Percentiles rank a stretch among this genome's conserved stretches.
Evolutionary conservation across 768 basidiomycete species (phyloP).

Genomic region (Pholiota conissans): DNA sequence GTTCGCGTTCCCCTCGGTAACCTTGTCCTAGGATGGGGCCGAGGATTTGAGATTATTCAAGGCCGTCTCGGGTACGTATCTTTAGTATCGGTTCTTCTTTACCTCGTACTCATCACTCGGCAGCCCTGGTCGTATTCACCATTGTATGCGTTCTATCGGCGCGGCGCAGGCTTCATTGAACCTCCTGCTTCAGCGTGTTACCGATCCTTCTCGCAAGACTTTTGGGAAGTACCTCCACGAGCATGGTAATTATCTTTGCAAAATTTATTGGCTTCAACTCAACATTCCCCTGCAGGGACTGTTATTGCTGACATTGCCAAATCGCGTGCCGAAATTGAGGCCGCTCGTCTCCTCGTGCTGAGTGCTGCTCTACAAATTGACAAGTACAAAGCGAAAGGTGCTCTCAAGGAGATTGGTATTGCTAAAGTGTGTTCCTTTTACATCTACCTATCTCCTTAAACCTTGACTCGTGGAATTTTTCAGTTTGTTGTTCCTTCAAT

Average conservation of each 20-base stretch:
- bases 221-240: slow-evolving; percentile 92
- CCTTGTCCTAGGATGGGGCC: slow-evolving; percentile 89
- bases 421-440: slow-evolving; percentile 69
- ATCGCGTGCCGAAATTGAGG: slow-evolving; percentile 91
- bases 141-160: slow-evolving; percentile 98
- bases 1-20: slow-evolving; percentile 86
- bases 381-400: slow-evolving; percentile 87
- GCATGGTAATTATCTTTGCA: slow-evolving; percentile 57
- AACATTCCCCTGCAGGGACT: slow-evolving; percentile 51
- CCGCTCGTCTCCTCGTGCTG: slow-evolving; percentile 82
- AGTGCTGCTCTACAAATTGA: slow-evolving; percentile 96
- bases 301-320: slow-evolving; percentile 90
- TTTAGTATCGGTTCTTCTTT: not conserved
- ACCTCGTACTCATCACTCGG: not conserved
- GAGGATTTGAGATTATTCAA: slow-evolving; percentile 97
- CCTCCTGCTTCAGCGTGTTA: slow-evolving; percentile 85
- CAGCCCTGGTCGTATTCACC: slow-evolving; percentile 93
- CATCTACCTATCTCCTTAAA: not conserved
- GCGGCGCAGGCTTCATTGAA: slow-evolving; percentile 83
- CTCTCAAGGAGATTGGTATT: slow-evolving; percentile 95
- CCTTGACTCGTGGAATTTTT: not conserved
- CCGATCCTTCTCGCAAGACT: slow-evolving; percentile 88
- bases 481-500: slow-evolving; percentile 93
- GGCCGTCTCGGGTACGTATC: slow-evolving; percentile 81
- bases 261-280: not conserved